phyloP scores from a whole-genome alignment of 2,329 filamentous ascomycete species.

The Pestalotiopsis sp. region DNA sequence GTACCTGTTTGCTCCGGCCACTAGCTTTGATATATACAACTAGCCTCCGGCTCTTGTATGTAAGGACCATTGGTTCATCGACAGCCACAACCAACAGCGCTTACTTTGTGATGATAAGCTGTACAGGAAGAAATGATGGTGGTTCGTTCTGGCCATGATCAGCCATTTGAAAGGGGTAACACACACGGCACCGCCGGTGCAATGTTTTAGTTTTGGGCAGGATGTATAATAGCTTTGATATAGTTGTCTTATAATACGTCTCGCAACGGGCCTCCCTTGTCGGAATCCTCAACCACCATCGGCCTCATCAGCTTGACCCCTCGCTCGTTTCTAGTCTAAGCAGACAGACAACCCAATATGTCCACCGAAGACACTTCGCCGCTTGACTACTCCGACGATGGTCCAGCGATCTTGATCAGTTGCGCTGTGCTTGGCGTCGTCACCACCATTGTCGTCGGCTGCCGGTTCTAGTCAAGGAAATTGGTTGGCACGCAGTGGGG shows the following conservation, averaged over 20 bases:
- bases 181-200: not conserved
- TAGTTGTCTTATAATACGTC: not conserved
- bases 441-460: not conserved
- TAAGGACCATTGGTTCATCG: not conserved
- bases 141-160: not conserved
- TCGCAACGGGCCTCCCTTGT: not conserved
- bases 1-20: not conserved
- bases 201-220: not conserved
- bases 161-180: not conserved
- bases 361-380: not conserved
- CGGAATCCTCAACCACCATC: not conserved
- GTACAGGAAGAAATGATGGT: not conserved
- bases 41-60: not conserved
- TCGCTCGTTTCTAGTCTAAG: not conserved
- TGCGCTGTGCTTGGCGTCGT: not conserved
- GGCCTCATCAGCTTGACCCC: not conserved
- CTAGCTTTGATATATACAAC: not conserved
- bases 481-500: not conserved
- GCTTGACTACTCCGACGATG: not conserved
- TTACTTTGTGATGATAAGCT: not conserved
- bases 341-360: not conserved
- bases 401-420: not conserved
- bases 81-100: not conserved
- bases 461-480: not conserved
- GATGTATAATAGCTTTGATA: not conserved